Base-by-base conservation (phyloP, 768 basidiomycete species). In the Pholiota molesta region DNA sequence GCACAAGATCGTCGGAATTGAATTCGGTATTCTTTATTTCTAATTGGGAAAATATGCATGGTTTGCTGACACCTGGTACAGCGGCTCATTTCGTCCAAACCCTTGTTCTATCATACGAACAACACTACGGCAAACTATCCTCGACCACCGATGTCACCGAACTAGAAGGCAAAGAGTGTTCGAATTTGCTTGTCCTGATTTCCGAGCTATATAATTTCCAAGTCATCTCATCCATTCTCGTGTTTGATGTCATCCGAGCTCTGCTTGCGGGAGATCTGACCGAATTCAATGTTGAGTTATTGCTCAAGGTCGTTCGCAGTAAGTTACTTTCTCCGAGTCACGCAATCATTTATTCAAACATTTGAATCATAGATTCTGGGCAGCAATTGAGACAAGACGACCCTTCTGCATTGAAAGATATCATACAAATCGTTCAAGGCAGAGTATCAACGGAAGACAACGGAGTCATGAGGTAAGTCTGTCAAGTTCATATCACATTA, bases 171-270 rank as follows among this genome's bases (percentile, higher is more conserved):
- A 99, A 99, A 75, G 94, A 97, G 71, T 88, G 88, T 65, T 87
- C 91, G 10, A 99, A 99, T 72, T 76, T 99, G 35, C 82, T 97
- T 44, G 86, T 93, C 1, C 83, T 99, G 23, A 76, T 98, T 21
- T 92, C 94, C 2, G 95, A 98, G 71, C 78, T 99, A 19, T 99
- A 98, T 79, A 98, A 98, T 72, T 95, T 98, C 71, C 92, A 95
- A 76, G 93, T 98, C 23, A 85, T 99, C 57, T 93, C 93, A 2
- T 94, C 88, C 60, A 77, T 90, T 11, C 81, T 99, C n/a, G 77
- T 98, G 52, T 99, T 95, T 75, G 97, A 98, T 70, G 73, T 98
- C 52, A 89, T 99, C 65, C 87, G 91, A 8, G 79, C 81, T 14
- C 81, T 99, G 51, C 78, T 99, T 52, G 77, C 83, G 0, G 77